Base-by-base conservation (phyloP, 2,329 filamentous ascomycete species). In the Malbranchea zuffiana region DNA sequence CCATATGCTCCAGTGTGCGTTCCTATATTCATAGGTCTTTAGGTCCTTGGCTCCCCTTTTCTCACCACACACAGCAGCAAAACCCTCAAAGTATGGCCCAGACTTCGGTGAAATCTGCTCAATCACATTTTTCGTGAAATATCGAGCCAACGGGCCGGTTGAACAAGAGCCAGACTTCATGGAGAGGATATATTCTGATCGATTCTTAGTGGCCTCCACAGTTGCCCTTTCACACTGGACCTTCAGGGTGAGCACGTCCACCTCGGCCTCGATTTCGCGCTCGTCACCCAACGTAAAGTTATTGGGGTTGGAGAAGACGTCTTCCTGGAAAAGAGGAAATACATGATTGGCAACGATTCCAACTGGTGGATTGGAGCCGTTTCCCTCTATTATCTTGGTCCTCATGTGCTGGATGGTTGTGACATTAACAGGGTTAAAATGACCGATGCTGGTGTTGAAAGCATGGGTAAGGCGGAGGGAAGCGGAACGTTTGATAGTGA, bases 201-300 rank as follows among this genome's bases (percentile, higher is more conserved):
- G 17, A 24, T 32, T 25, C n/a, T 32, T 38, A 15, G 34, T 18
- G 18, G 20, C 35, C 26, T 38, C 28, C 28, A 32, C 16, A 16
- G 27, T 38, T 20, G 35, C 35, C 13, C 25, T 32, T 25, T 38
- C 27, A 32, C 35, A 38, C 35, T 32, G 27, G 35, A 38, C 27
- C 18, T 32, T 38, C 27, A 32, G 19, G 26, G 35, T 38, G 28
- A 38, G 20, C 7, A 31, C 35, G 28, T 38, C 35, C 21, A 38
- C 26, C 26, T 38, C 35, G 20, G 28, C 35, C 28, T 32, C 35
- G 18, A 31, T 31, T 32, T 32, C 26, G 35, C 21, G 35, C 16
- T 32, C 21, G 19, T 32, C 26, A n/a, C 27, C 35, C 28, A 38
- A 20, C 15, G 35, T 32, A 25, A 31, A 38, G 21, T 32, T 38